These are phyloP conservation scores for Lichina pygmaea DNA, from an alignment of 495 filamentous ascomycete species.

Conservation along the genomic window DNA sequence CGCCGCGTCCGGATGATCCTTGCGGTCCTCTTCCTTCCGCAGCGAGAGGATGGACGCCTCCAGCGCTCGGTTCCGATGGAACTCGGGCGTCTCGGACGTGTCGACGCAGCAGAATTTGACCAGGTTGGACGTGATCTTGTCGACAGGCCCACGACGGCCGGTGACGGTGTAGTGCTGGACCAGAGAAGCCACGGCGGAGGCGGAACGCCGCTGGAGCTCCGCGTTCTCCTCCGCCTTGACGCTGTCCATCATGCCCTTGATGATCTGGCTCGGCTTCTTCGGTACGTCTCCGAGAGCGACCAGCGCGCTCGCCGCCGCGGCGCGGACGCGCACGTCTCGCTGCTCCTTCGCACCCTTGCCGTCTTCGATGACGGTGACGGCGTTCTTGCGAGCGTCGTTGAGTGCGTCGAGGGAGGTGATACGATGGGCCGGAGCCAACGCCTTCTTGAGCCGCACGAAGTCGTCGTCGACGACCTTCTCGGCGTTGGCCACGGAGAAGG, in stretches of 20 bases:
- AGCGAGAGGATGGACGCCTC: slow-evolving; percentile 65
- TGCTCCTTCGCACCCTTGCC: slow-evolving; percentile 51
- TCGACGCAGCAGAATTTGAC: slow-evolving; percentile 94
- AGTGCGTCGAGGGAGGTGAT: slow-evolving; percentile 51
- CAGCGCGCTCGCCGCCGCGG: slow-evolving; percentile 65
- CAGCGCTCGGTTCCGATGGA: slow-evolving; percentile 45
- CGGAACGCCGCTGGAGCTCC: slow-evolving; percentile 73
- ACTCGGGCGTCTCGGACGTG: slow-evolving; percentile 90
- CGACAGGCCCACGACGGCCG: slow-evolving; percentile 52
- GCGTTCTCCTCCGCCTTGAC: slow-evolving; percentile 83
- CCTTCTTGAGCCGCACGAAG: slow-evolving; percentile 65
- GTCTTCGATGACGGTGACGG: slow-evolving; percentile 45
- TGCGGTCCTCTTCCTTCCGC: slow-evolving; percentile 86
- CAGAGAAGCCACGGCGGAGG: slow-evolving; percentile 52
- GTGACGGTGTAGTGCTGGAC: slow-evolving; percentile 59
- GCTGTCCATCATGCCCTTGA: slow-evolving; percentile 95
- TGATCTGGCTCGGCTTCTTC: slow-evolving; percentile 70
- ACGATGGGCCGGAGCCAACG: slow-evolving; percentile 56
- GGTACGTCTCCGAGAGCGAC: slow-evolving; percentile 66
- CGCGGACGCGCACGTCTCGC: slow-evolving; percentile 62
- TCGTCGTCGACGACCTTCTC: slow-evolving; percentile 62
- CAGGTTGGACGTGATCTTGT: slow-evolving; percentile 81
- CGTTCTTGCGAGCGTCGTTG: slow-evolving; percentile 40
- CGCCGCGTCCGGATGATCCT: slow-evolving; percentile 70
- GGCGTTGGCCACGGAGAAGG: slow-evolving; percentile 69